Evolutionary conservation across 2,329 filamentous ascomycete genomes (phyloP), one percentile per base, ranked within the genome.

Genomic region (Pseudogymnoascus verrucosus): DNA sequence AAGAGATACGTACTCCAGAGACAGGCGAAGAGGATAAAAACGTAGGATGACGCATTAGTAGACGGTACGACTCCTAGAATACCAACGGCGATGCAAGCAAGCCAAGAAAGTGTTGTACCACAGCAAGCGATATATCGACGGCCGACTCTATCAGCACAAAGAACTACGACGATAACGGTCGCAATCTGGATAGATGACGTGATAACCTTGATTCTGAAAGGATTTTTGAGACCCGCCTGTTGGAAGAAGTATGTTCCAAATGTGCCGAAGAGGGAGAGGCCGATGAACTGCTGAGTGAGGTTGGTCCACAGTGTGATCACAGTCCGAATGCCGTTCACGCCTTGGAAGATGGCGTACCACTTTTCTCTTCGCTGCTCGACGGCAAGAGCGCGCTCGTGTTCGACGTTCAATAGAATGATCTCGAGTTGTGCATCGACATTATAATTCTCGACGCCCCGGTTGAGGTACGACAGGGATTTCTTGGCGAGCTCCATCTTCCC

Each of bases 151-250:
- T 66, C 64, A 61, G 39, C 57, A 5, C 40, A 26, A 14, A 64
- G 37, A 37, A 64, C 63, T 3, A 61, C 64, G 28, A 66, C 61
- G 47, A 66, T 63, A 60, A 63, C 60, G 11, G 64, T 66, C n/a
- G 26, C 61, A 21, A 65, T 65, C 47, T 78, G 77, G 0, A 78
- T 74, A 47, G 74, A 76, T 1, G 75, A 74, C 1, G 77, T 68
- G 44, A 79, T 78, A 39, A 78, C 69, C 0, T 76, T 78, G 5
- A 78, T 76, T 60, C 74, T 69, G 67, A 78, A 78, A 0, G 76
- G 76, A 59, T 78, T 71, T 12, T 74, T 71, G 68, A 71, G 75
- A 1, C 77, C 77, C 2, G 77, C 77, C 39, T 75, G 72, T 71
- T 78, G 76, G 67, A 78, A 42, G 16, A 42, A 42, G 10, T 68